Percentiles rank a stretch among this genome's conserved stretches.
phyloP scores from a whole-genome alignment of 2,329 filamentous ascomycete species.

The Aspergillus udagawae region DNA sequence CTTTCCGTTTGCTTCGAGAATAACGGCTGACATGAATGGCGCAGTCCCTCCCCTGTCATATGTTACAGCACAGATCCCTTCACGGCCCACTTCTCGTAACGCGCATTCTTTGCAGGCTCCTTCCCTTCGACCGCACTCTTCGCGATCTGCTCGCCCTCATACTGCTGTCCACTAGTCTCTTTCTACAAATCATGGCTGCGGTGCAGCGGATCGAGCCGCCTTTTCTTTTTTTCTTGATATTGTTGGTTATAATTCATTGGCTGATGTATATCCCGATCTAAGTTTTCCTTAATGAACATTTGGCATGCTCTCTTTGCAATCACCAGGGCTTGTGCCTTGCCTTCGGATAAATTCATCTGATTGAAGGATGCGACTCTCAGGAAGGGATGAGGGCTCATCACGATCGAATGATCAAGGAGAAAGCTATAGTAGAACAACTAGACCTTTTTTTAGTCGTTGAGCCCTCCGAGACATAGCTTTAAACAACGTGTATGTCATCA shows the following conservation, averaged over 20 bases:
- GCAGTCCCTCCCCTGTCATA: conserved; percentile 19
- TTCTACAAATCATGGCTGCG: not conserved
- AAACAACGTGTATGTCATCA: not conserved
- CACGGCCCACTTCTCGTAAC: conserved; percentile 10
- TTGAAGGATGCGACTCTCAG: not conserved
- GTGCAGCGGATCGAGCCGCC: not conserved
- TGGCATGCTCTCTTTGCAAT: not conserved
- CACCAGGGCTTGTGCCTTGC: not conserved
- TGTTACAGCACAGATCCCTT: conserved; percentile 6
- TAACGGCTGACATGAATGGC: conserved; percentile 1
- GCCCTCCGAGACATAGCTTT: not conserved
- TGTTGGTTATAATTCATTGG: not conserved
- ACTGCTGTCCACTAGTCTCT: conserved; percentile 6
- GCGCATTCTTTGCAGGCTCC: conserved; percentile 3
- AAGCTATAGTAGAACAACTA: not conserved
- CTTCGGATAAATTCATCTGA: not conserved
- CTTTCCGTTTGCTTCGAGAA: not conserved
- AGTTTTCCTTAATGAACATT: not conserved
- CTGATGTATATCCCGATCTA: not conserved
- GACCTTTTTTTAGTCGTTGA: not conserved
- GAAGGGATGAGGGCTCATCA: not conserved
- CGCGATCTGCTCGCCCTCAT: conserved; percentile 12
- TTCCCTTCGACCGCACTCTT: conserved; percentile 10
- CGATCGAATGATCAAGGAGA: not conserved
- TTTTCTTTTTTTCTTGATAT: not conserved